Conservation (phyloP, 768 basidiomycete species). For the Tylopilus vinaceipallidus region DNA sequence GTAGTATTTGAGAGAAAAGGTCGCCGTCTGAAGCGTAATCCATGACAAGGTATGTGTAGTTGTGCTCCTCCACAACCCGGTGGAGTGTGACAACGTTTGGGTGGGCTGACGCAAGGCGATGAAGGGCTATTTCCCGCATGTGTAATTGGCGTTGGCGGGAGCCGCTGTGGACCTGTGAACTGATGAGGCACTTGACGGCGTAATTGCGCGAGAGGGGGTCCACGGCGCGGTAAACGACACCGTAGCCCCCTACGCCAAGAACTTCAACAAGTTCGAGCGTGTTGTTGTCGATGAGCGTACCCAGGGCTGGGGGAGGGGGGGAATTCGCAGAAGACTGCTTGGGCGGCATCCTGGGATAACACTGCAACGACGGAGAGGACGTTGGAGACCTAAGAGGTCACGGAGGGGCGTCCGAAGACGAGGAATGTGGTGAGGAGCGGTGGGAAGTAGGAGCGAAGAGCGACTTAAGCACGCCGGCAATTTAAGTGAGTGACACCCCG, state of each 20-base stretch:
- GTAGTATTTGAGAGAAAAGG: constrained; percentile 87
- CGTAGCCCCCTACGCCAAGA: constrained; percentile 92
- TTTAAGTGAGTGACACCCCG: constrained; percentile 32
- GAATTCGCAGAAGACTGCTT: constrained; percentile 35
- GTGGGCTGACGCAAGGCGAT: constrained; percentile 71
- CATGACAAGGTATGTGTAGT: constrained; percentile 88
- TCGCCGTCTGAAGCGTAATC: constrained; percentile 91
- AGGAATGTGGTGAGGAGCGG: constrained; percentile 18
- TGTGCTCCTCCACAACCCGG: constrained; percentile 80
- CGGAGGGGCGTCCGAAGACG: constrained; percentile 22
- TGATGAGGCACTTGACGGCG: constrained; percentile 90
- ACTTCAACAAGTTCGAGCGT: constrained; percentile 81
- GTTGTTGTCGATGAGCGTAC: constrained; percentile 80
- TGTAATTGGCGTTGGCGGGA: constrained; percentile 72
- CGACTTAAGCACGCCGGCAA: constrained; percentile 21
- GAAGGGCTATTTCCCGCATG: constrained; percentile 83
- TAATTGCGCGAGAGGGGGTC: constrained; percentile 57
- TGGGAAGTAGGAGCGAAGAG: constrained; percentile 29
- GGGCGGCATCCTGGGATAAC: constrained; percentile 28
- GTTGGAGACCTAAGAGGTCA: constrained; percentile 26
- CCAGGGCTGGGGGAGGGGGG: constrained; percentile 55
- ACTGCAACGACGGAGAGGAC: constrained; percentile 15
- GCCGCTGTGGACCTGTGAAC: constrained; percentile 40
- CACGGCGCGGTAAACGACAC: constrained; percentile 89
- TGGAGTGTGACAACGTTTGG: constrained; percentile 86